Evolutionary conservation across 2,329 filamentous ascomycete genomes (phyloP), one percentile per base, ranked within the genome.

Genomic region (Diaporthe vaccinii): DNA sequence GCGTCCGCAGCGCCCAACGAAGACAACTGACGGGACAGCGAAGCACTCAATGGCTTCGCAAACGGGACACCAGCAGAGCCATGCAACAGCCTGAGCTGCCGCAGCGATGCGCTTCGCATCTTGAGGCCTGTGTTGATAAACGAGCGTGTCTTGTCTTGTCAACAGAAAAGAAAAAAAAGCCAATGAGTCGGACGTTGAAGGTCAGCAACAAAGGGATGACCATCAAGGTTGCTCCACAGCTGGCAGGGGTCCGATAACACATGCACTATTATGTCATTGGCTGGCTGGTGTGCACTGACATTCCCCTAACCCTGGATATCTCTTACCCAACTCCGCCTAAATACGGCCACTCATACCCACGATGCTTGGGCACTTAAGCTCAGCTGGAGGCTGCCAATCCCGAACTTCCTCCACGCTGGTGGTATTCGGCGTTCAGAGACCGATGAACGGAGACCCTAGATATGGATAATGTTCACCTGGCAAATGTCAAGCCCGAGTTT

Each of bases 101-200:
- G 73, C 75, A 76, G n/a, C n/a, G 75, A 72, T 70, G 39, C 62
- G 36, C 36, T 51, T 17, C 46, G 53, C 72, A 72, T 75, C 67
- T 39, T 72, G 44, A 41, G 39, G 31, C 9, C 41, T 17, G 49
- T 34, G 46, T 44, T 22, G 46, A 73, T 9, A 73, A 65, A 41
- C 41, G 41, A 61, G 28, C 14, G 41, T 15, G 70, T 53, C 31
- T 25, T 68, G 65, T 68, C 22, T 55, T 28, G 65, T 69, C 46
- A 53, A 55, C 31, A 39, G n/a, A 65, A 4, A 22, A 17, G 14
- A 28, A 17, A 62, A 62, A 25, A 51, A 68, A 5, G 22, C 65
- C 65, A 68, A 53, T 68, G 65, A 53, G 65, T 41, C 31, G 31
- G 0, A 39, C 15, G n/a, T 53, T 28, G 51, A 12, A 69, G 31